These are phyloP conservation scores for Agroathelia rolfsii DNA, from an alignment of 1,284 basidiomycete genomes.

Conservation along the genomic window DNA sequence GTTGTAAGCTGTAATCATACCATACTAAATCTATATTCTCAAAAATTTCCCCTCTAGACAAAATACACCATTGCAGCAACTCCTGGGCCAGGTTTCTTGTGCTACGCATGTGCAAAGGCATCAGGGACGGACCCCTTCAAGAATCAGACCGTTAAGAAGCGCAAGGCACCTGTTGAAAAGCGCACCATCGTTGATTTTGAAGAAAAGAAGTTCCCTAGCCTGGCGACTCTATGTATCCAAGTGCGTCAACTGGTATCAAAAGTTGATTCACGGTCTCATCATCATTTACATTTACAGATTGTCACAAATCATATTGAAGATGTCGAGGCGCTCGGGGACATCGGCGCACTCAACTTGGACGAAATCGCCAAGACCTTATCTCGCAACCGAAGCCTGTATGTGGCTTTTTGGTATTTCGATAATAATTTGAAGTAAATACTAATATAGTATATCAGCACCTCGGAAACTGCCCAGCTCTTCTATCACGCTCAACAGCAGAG, in stretches of 20 bases:
- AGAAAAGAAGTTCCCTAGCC: slow-evolving; percentile 54
- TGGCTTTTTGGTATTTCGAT: slow-evolving; percentile 13
- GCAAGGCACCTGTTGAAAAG: slow-evolving; percentile 51
- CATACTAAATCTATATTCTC: not conserved
- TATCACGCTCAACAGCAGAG: slow-evolving; percentile 64
- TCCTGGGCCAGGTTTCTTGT: slow-evolving; percentile 66
- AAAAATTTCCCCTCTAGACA: slow-evolving; percentile 39
- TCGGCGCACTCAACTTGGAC: slow-evolving; percentile 74
- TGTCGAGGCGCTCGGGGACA: slow-evolving; percentile 83
- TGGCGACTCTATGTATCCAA: slow-evolving; percentile 74
- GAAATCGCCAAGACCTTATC: slow-evolving; percentile 79
- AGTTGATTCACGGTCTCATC: not conserved
- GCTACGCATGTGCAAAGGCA: slow-evolving; percentile 69
- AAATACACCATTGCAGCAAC: slow-evolving; percentile 72
- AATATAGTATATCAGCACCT: slow-evolving; percentile 36
- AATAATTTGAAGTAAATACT: slow-evolving; percentile 3
- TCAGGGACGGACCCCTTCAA: slow-evolving; percentile 78
- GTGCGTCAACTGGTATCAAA: slow-evolving; percentile 25
- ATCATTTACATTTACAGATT: slow-evolving; percentile 36
- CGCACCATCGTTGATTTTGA: slow-evolving; percentile 62
- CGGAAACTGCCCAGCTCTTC: slow-evolving; percentile 75
- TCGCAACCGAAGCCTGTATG: slow-evolving; percentile 79
- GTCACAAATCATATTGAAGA: slow-evolving; percentile 84
- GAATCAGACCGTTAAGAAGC: slow-evolving; percentile 52
- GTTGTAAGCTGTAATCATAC: slow-evolving; percentile 49